Conservation (phyloP, 192 early-diverging fungal genomes). For the Paraglomus occultum region DNA sequence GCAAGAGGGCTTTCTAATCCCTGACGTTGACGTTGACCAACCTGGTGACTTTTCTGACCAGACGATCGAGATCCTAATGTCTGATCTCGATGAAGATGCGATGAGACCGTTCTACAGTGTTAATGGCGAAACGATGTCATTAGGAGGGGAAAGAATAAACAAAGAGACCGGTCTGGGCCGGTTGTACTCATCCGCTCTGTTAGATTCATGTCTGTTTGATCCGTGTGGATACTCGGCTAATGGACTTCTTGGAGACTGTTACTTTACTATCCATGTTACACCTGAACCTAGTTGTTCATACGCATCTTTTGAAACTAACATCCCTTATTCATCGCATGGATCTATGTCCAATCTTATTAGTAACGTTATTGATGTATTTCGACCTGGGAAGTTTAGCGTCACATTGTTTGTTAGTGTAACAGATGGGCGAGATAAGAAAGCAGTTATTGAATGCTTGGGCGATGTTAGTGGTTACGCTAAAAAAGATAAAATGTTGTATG, state of each 20-base stretch:
- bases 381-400: constrained; percentile 80
- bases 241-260: constrained; percentile 73
- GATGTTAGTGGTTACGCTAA: constrained; percentile 61
- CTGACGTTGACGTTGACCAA: constrained; percentile 29
- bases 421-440: constrained; percentile 37
- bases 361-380: constrained; percentile 81
- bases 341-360: constrained; percentile 62
- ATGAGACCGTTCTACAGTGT: constrained; percentile 77
- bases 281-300: constrained; percentile 98
- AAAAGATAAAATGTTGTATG: constrained; percentile 72
- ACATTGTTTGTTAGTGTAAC: constrained; percentile 52
- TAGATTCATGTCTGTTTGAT: constrained; percentile 91
- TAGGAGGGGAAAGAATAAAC: constrained; percentile 68
- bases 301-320: constrained; percentile 96
- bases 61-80: constrained; percentile 97
- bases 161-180: constrained; percentile 73
- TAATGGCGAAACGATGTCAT: constrained; percentile 59
- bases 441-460: constrained; percentile 45
- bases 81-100: constrained; percentile 73
- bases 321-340: constrained; percentile 74
- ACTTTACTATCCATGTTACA: constrained; percentile 98
- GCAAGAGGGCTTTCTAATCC: constrained; percentile 43
- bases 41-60: constrained; percentile 53
- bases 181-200: constrained; percentile 76
- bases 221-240: constrained; percentile 98